Evolutionary conservation across 2,329 filamentous ascomycete genomes (phyloP), one percentile per base, ranked within the genome.

Genomic region (Cyclaneusma minus): DNA sequence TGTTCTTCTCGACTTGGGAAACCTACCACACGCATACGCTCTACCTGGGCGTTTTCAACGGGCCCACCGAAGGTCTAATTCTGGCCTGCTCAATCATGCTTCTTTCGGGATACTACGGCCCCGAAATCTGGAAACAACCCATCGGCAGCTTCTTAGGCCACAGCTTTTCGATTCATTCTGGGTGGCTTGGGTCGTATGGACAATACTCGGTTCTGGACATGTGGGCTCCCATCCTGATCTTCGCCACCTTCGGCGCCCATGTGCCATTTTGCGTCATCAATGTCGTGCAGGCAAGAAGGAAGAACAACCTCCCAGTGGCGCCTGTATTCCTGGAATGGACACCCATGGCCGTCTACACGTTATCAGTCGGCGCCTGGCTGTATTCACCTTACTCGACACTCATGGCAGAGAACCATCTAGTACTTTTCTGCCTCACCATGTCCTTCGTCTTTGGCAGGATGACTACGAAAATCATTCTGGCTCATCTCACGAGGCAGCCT

Each of bases 1-100:
- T 98, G 89, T 98, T 93, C 62, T 94, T 98, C 57, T 94, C 87
- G 3, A 98, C 89, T 2, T 98, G 89, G 89, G 89, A 98, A 56
- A 98, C 89, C 1, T 98, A 94, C 51, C 89, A 98, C 55, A 94
- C 89, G 4, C 89, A 98, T 51, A 95, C 89, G 0, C 61, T 98
- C 5, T 98, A 93, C 52, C 71, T 98, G 8, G 89, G 89, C 29
- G 83, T 87, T 49, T 79, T 98, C 67, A 98, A 98, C 50, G 89
- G 89, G 1, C 89, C 89, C 2, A 98, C 89, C 17, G 89, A 98
- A 58, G 89, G 89, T 12, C 61, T 98, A 17, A 73, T 95, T 27
- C 75, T 98, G 36, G 89, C 85, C 14, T 85, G 82, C 46, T 54
- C 59, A 27, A 68, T 94, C 45, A 95, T 95, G 82, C 62, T 80